Base-by-base conservation (phyloP, 805 yeast species). In the Hanseniaspora thailandica region DNA sequence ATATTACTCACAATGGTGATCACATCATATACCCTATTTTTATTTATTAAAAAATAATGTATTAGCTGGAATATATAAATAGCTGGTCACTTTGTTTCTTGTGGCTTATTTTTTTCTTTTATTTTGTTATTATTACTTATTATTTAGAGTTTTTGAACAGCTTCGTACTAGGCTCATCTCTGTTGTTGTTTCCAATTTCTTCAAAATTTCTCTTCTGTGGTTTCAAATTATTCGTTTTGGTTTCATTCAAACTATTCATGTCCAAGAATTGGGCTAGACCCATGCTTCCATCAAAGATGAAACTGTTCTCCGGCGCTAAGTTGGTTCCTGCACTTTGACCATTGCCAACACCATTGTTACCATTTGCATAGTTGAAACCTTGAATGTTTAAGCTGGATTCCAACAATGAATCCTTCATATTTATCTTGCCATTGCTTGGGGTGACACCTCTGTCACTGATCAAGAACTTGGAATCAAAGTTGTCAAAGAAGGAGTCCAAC, bases 251-350 rank as follows among this genome's bases (percentile, higher is more conserved):
- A 19, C 26, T 19, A 3, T 61, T 50, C 59, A 62, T 70, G 52
- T 78, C 83, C 54, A 84, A 66, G 60, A 83, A 74, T 9, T 84
- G 84, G 1, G 85, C 87, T 52, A 84, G 67, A 1, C 90, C 90
- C 39, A 84, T 67, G 0, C 90, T 84, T 1, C 87, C 90, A 67
- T 84, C 93, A 2, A 86, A 86, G n/a, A 83, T 84, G 64, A 81
- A 83, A 10, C 49, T 52, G 17, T 47, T 47, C 17, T 49, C 40
- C 23, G 26, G 31, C 19, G 38, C 48, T 17, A 33, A 22, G 47
- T 6, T 43, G 23, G 17, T 33, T 38, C 41, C 35, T 13, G 34
- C n/a, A 26, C 25, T 4, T 45, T 39, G 45, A 30, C 45, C 25
- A 38, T 23, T 15, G 2, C 17, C 26, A 4, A 3, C 26, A 4